These are phyloP conservation scores for Periconia sp. DNA, from an alignment of 2,329 filamentous ascomycete species.

Conservation along the genomic window DNA sequence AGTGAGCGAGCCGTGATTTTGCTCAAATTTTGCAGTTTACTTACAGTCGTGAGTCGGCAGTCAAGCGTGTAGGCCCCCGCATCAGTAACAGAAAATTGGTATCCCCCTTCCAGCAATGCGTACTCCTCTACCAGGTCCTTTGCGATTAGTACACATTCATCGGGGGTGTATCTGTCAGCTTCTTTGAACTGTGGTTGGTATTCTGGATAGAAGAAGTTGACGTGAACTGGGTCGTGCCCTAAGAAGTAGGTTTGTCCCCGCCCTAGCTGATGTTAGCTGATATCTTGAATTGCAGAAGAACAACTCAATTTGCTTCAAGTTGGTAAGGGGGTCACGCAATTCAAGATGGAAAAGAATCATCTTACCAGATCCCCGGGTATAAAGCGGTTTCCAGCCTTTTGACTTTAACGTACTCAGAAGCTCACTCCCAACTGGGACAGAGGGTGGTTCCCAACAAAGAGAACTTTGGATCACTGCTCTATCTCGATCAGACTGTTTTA, in stretches of 20 bases:
- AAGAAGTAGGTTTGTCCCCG: constrained; percentile 21
- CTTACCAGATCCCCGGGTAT: constrained; percentile 21
- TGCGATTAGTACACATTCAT: constrained; percentile 13
- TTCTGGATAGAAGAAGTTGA: constrained; percentile 22
- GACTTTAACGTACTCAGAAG: constrained; percentile 15
- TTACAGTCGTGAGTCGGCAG: constrained; percentile 16
- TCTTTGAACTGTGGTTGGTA: constrained; percentile 20
- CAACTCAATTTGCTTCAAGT: too few relatives aligned
- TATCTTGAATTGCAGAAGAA: neutral
- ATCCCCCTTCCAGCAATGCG: constrained; percentile 13
- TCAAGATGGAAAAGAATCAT: neutral
- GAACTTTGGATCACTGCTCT: constrained; percentile 12
- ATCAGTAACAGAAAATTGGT: constrained; percentile 6
- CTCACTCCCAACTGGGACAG: constrained; percentile 18
- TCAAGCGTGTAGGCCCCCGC: constrained; percentile 15
- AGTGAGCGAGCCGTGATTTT: neutral
- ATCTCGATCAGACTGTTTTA: neutral
- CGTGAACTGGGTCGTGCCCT: constrained; percentile 21
- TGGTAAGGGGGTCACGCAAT: too few relatives aligned
- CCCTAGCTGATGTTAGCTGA: constrained; percentile 5
- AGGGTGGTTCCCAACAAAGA: constrained; percentile 21
- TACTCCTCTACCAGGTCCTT: constrained; percentile 17
- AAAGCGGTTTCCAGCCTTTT: constrained; percentile 22
- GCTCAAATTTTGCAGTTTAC: neutral
- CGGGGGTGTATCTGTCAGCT: neutral